Evolutionary conservation across 441 rosid species (phyloP).

Genomic region (Sinapis alba): DNA sequence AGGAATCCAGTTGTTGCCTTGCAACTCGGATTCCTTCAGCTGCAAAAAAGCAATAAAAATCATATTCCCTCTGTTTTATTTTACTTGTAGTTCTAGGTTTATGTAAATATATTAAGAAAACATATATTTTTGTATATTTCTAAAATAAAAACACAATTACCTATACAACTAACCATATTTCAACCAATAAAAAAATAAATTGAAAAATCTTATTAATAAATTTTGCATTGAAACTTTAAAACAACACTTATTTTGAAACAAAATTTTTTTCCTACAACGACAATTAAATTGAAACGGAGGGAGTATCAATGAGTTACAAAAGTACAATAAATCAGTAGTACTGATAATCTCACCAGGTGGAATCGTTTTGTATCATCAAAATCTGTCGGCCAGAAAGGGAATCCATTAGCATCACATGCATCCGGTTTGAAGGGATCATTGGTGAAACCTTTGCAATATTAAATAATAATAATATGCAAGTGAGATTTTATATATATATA

Average conservation of each 20-base stretch:
- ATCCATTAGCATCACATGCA: neutral
- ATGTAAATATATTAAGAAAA: too few relatives aligned
- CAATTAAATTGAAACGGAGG: too few relatives aligned
- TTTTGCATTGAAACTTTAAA: too few relatives aligned
- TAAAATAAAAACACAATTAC: too few relatives aligned
- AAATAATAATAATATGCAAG: neutral
- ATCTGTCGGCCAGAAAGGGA: neutral
- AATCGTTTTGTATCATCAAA: neutral
- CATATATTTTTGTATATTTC: too few relatives aligned
- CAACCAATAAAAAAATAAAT: too few relatives aligned
- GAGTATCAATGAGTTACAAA: neutral
- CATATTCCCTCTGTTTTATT: too few relatives aligned
- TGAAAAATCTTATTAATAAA: too few relatives aligned
- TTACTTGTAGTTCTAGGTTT: too few relatives aligned
- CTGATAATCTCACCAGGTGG: neutral
- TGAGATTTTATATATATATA: neutral
- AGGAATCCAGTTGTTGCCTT: neutral
- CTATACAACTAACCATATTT: too few relatives aligned
- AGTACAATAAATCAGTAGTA: neutral
- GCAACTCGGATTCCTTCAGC: neutral
- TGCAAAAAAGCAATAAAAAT: neutral
- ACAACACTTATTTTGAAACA: too few relatives aligned
- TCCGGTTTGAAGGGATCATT: neutral
- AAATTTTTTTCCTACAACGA: too few relatives aligned
- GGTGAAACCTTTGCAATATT: neutral